Evolutionary conservation across 306 rosid species (phyloP), one percentile per base, ranked within the genome.

Genomic region (Dalbergia cochinchinensis): DNA sequence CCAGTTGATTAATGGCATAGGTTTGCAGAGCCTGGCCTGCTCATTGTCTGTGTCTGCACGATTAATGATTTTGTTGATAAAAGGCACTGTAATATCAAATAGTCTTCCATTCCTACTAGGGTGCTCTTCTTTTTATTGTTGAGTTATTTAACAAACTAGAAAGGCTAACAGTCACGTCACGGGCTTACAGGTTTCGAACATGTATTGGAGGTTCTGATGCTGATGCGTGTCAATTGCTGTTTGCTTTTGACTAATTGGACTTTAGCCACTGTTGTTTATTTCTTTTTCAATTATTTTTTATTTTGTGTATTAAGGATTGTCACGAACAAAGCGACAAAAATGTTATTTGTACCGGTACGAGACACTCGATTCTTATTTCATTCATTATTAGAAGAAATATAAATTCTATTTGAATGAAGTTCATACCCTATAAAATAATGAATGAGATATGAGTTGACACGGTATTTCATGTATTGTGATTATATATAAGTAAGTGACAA

Each of bases 41-140:
- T 63, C 69, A 20, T n/a, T 69, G 59, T 64, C 48, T 64, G 71
- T 64, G 39, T 39, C 13, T 63, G 64, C 84, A 76, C 73, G 78
- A 72, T 75, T 59, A 44, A 69, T 78, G 71, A 83, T 72, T 64
- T 83, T 58, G 31, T 66, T 78, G 80, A 77, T 71, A 83, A 86
- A 83, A 77, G 54, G 45, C 18, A 62, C 48, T 71, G 67, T 78
- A 72, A 63, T 75, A 54, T 65, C 35, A 54, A 57, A 16, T 69
- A 77, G 19, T 55, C 4, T 50, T 69, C 53, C 71, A 44, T 19
- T 6, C 12, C 62, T 34, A 70, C 34, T 34, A 54, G 58, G 58
- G 16, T 70, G 78, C 75, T 64, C 79, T 59, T 77, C 74, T 45
- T 65, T 83, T 45, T 47, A 71, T 65, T 71, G 18, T 78, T 64